Conservation (phyloP, 2,329 filamentous ascomycete genomes). For the Monosporascus sp. region DNA sequence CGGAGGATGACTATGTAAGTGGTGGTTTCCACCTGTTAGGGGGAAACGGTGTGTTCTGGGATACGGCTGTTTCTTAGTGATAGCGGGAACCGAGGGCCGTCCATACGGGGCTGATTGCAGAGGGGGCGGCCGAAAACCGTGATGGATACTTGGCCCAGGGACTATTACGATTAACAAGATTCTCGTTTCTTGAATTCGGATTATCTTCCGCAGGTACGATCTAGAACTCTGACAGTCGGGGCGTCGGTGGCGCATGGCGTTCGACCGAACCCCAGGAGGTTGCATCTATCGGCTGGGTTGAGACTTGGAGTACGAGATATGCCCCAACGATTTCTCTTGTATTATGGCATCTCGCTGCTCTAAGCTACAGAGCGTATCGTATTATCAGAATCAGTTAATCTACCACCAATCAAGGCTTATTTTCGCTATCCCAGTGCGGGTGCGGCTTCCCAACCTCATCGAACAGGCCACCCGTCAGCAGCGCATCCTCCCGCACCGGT, state of each 20-base stretch:
- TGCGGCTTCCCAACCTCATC: not conserved
- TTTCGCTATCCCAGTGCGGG: not conserved
- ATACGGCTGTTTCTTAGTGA: slow-evolving; percentile 37
- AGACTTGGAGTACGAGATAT: not conserved
- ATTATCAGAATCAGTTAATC: too few species aligned
- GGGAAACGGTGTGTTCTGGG: slow-evolving; percentile 42
- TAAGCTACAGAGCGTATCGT: too few species aligned
- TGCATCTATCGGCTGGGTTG: not conserved
- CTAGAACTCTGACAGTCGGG: too few species aligned
- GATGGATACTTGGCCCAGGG: slow-evolving; percentile 40
- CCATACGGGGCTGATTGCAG: slow-evolving; percentile 38
- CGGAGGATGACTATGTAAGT: slow-evolving; percentile 32
- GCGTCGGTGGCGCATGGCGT: not conserved
- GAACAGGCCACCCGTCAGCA: not conserved
- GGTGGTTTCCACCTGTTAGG: slow-evolving; percentile 30
- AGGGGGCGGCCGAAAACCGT: slow-evolving; percentile 36
- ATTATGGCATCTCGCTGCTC: too few species aligned
- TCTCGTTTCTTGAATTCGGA: not conserved
- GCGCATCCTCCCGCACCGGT: not conserved
- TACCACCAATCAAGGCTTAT: not conserved
- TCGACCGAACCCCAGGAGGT: too few species aligned
- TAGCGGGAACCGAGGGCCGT: slow-evolving; percentile 34
- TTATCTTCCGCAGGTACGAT: too few species aligned
- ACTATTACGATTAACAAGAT: slow-evolving; percentile 12
- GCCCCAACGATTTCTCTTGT: too few species aligned